Percentiles rank a stretch among this genome's conserved stretches.
Evolutionary conservation across 2,329 filamentous ascomycete genomes (phyloP).

Genomic region (Fonsecaea nubica): DNA sequence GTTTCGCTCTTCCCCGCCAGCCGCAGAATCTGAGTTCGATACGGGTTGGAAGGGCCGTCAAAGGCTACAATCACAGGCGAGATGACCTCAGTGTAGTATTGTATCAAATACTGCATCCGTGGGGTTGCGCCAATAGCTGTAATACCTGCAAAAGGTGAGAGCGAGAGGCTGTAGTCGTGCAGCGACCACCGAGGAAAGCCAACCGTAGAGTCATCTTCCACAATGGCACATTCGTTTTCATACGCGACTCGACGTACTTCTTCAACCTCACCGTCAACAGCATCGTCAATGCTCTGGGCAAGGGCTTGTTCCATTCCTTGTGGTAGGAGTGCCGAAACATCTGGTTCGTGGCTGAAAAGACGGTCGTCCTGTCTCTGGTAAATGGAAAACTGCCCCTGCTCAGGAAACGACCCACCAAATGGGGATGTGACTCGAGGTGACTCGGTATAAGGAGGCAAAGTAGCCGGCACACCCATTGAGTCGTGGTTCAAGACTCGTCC

Average conservation of each 20-base stretch:
- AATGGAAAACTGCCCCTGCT: constrained; percentile 12
- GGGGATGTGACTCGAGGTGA: constrained; percentile 23
- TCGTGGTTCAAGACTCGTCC: constrained; percentile 26
- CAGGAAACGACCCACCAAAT: constrained; percentile 15
- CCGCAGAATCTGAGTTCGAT: constrained; percentile 79
- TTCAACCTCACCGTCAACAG: constrained; percentile 42
- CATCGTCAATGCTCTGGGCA: not conserved
- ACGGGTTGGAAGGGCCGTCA: constrained; percentile 84
- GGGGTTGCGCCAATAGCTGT: constrained; percentile 66
- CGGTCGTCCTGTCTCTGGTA: constrained; percentile 13
- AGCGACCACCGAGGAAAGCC: constrained; percentile 22
- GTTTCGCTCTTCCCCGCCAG: constrained; percentile 79
- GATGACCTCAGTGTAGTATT: constrained; percentile 92
- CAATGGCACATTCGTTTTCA: constrained; percentile 29
- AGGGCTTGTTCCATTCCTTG: constrained; percentile 15
- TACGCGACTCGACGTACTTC: constrained; percentile 20
- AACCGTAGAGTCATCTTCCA: constrained; percentile 27
- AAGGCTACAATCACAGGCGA: constrained; percentile 91
- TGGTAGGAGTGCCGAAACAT: not conserved
- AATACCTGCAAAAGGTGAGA: constrained; percentile 32
- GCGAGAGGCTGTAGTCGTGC: constrained; percentile 25
- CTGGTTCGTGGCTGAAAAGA: constrained; percentile 9
- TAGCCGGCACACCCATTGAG: constrained; percentile 3
- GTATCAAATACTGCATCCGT: constrained; percentile 85
- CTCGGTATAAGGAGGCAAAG: constrained; percentile 13